Evolutionary conservation across 805 yeast species (phyloP).

Genomic region (Spathaspora sp.): DNA sequence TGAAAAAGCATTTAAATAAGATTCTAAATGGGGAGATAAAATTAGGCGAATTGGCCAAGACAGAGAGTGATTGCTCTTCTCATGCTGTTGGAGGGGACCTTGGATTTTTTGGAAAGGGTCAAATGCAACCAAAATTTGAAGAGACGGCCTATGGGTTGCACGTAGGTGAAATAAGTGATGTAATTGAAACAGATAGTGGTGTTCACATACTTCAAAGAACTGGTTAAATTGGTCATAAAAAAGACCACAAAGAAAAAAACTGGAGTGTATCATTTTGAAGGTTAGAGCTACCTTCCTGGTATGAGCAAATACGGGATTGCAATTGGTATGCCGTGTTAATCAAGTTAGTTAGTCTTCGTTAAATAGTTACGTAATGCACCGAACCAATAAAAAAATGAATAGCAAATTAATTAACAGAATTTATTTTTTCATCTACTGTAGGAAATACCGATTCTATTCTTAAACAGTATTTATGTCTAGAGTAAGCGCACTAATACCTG

Average conservation of each 20-base stretch:
- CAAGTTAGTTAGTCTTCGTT: not conserved
- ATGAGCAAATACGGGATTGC: too few species aligned
- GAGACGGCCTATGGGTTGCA: conserved; percentile 77
- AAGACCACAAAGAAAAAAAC: not conserved
- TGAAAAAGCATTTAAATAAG: conserved; percentile 54
- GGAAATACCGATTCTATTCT: too few species aligned
- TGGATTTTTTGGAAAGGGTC: conserved; percentile 84
- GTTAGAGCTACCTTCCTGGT: not conserved
- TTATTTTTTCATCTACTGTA: too few species aligned
- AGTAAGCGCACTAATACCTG: too few species aligned
- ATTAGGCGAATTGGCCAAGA: conserved; percentile 68
- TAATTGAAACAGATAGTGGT: conserved; percentile 89
- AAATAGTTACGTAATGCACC: not conserved
- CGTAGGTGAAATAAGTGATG: conserved; percentile 77
- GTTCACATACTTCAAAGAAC: conserved; percentile 85
- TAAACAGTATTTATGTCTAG: not conserved
- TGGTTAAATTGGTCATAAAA: conserved; percentile 39
- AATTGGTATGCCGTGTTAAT: too few species aligned
- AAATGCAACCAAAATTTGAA: conserved; percentile 95
- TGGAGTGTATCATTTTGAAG: not conserved
- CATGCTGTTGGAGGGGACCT: conserved; percentile 88
- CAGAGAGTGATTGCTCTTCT: conserved; percentile 87
- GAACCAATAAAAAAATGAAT: too few species aligned
- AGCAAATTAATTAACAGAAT: too few species aligned
- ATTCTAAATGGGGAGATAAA: conserved; percentile 63